These are phyloP conservation scores for Hymenoscyphus fraxineus DNA, from an alignment of 2,329 filamentous ascomycete genomes.

Conservation along the genomic window DNA sequence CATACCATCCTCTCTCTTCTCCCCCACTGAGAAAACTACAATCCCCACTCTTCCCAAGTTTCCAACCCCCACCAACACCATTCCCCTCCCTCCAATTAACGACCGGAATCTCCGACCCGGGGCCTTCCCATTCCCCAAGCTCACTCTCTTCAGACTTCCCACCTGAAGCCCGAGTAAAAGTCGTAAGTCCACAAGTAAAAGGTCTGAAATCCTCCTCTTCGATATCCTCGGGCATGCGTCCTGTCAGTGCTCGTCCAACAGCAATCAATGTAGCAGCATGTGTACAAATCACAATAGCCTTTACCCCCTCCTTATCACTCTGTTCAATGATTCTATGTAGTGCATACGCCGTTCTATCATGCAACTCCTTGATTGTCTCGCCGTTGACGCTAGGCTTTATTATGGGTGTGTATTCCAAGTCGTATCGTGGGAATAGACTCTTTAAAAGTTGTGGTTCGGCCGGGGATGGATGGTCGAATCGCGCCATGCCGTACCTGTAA, in stretches of 20 bases:
- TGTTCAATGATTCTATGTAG: slow-evolving; percentile 67
- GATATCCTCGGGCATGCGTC: slow-evolving; percentile 66
- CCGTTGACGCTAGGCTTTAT: slow-evolving; percentile 69
- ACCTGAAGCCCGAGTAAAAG: slow-evolving; percentile 52
- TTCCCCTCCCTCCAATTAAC: slow-evolving; percentile 54
- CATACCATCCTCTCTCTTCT: slow-evolving; percentile 83
- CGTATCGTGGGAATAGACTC: slow-evolving; percentile 58
- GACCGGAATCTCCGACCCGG: slow-evolving; percentile 37
- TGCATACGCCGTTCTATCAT: slow-evolving; percentile 71
- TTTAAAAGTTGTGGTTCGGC: slow-evolving; percentile 61
- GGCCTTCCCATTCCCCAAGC: slow-evolving; percentile 39
- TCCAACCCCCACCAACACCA: slow-evolving; percentile 74
- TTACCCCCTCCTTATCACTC: slow-evolving; percentile 66
- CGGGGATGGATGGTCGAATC: slow-evolving; percentile 80
- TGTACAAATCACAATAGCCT: slow-evolving; percentile 74
- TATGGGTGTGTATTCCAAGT: slow-evolving; percentile 59
- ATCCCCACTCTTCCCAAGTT: slow-evolving; percentile 75
- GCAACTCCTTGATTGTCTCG: slow-evolving; percentile 75
- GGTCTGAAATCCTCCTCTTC: slow-evolving; percentile 77
- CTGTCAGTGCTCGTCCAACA: slow-evolving; percentile 77
- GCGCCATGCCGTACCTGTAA: slow-evolving; percentile 57
- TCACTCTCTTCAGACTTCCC: slow-evolving; percentile 37
- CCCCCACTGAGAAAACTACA: slow-evolving; percentile 77
- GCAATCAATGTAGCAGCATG: slow-evolving; percentile 90
- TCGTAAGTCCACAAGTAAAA: slow-evolving; percentile 77